Evolutionary conservation across 2,329 filamentous ascomycete genomes (phyloP), one percentile per base, ranked within the genome.

Genomic region (Fusarium mundagurra): DNA sequence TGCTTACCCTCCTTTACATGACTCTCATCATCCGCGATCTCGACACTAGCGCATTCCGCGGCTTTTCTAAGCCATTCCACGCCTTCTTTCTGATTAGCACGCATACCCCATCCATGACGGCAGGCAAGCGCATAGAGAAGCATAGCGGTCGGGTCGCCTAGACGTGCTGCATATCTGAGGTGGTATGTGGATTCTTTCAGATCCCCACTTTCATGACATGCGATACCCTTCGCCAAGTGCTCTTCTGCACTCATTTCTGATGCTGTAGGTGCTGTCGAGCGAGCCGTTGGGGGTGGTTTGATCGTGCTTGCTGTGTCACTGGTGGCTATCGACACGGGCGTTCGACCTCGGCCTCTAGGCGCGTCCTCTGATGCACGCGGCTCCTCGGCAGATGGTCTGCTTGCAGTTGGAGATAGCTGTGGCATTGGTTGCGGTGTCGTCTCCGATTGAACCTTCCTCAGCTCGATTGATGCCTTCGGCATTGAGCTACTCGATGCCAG

Each of bases 61-160:
- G 96, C 96, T 81, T 95, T 96, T 51, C 94, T 91, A 64, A 99
- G 86, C 96, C 96, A 99, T 77, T 92, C 89, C 1, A 98, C 93
- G 13, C 94, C 96, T 83, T 99, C 96, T 54, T 89, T 89, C 79
- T 94, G 94, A 81, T 98, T 98, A 13, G 94, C 90, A 16, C 95
- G 92, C 94, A 98, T 98, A 24, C 96, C 96, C 96, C 96, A 99
- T 55, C 96, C 96, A 80, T 99, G 96, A 57, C 96, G 90, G 80
- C 96, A 98, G 17, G 96, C 96, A 41, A 99, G 88, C 10, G 96
- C 96, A 82, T 98, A 99, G 38, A 98, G 87, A 18, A 99, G 89
- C 96, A 99, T 99, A 29, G 93, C 96, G 0, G 96, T 98, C 1
- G 96, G 94, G 66, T 97, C 90, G 53, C 94, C 94, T 64, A 94